A percentile compares a stretch with the other conserved stretches of the same genome.
These are phyloP conservation scores for Eucalyptus sp. DNA, from an alignment of 345 rosid species.

Conservation along the genomic window DNA sequence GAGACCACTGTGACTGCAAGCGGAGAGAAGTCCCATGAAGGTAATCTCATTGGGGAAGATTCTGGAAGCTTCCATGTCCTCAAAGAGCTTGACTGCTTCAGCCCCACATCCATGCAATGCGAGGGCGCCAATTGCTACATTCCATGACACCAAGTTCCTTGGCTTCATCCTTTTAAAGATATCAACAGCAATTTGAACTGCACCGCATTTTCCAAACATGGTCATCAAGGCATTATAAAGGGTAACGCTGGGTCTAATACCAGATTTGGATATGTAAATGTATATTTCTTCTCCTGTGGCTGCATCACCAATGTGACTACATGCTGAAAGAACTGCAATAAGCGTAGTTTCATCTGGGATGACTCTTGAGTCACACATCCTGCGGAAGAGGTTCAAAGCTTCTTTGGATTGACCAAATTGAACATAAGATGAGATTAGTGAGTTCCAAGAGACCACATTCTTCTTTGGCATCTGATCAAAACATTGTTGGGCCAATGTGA, in stretches of 20 bases:
- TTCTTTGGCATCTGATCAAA: constrained; percentile 9
- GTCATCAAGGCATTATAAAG: constrained; percentile 11
- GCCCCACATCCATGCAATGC: constrained; percentile 18
- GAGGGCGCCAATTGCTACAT: constrained; percentile 10
- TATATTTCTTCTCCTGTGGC: constrained; percentile 13
- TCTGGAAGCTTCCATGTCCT: constrained; percentile 4
- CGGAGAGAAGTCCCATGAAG: constrained; percentile 18
- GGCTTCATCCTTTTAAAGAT: constrained; percentile 8
- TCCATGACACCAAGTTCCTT: constrained; percentile 20
- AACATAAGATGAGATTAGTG: constrained; percentile 10
- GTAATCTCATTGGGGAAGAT: constrained; percentile 15
- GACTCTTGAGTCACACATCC: constrained; percentile 5
- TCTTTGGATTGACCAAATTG: constrained; percentile 2
- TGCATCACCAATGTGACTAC: constrained; percentile 21
- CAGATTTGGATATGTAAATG: background rate
- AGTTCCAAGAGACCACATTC: constrained; percentile 28
- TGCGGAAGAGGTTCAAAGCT: constrained; percentile 11
- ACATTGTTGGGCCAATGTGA: constrained; percentile 1
- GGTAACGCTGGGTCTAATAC: background rate
- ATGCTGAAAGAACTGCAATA: constrained; percentile 18
- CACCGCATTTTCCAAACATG: constrained; percentile 11
- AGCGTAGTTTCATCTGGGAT: constrained; percentile 19
- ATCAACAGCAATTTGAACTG: constrained; percentile 3
- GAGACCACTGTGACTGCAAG: constrained; percentile 31
- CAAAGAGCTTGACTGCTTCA: constrained; percentile 12